Evolutionary conservation across 805 yeast species (phyloP).

Genomic region (Candida schatavii): DNA sequence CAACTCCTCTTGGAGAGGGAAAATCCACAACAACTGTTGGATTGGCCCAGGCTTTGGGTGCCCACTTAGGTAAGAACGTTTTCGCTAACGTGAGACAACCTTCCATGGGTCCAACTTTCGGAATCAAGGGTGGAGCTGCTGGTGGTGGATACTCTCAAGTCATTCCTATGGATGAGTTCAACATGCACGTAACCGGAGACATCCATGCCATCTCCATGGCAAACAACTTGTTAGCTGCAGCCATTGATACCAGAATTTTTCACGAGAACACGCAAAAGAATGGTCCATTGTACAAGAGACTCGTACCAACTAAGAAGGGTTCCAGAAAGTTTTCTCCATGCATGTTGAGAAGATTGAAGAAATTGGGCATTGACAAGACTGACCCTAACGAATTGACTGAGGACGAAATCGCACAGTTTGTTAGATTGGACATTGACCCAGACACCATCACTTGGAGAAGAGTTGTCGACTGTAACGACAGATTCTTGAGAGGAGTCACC

Average conservation of each 20-base stretch:
- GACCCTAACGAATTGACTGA: constrained; percentile 70
- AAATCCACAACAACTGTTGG: constrained; percentile 84
- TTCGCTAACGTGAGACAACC: constrained; percentile 86
- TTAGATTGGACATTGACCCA: constrained; percentile 73
- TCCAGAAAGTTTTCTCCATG: constrained; percentile 62
- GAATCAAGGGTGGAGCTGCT: constrained; percentile 89
- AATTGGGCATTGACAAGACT: constrained; percentile 66
- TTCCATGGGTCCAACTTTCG: constrained; percentile 86
- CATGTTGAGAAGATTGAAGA: constrained; percentile 63
- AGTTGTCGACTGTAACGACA: constrained; percentile 81
- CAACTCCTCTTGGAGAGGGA: constrained; percentile 85
- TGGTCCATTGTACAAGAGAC: constrained; percentile 67
- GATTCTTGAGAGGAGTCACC: constrained; percentile 75
- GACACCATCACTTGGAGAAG: constrained; percentile 78
- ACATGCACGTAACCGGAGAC: constrained; percentile 84
- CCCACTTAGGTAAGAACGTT: constrained; percentile 64
- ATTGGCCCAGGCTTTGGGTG: constrained; percentile 76
- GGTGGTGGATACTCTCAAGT: constrained; percentile 90
- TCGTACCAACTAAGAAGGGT: constrained; percentile 75
- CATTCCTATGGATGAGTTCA: constrained; percentile 86
- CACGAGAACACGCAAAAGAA: constrained; percentile 77
- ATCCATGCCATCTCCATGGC: constrained; percentile 84
- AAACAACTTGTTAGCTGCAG: constrained; percentile 78
- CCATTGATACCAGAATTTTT: constrained; percentile 82
- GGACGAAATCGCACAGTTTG: constrained; percentile 64